Evolutionary conservation across 179 eudicot species (phyloP), one percentile per base, ranked within the genome.

Genomic region (Nepenthes alata): DNA sequence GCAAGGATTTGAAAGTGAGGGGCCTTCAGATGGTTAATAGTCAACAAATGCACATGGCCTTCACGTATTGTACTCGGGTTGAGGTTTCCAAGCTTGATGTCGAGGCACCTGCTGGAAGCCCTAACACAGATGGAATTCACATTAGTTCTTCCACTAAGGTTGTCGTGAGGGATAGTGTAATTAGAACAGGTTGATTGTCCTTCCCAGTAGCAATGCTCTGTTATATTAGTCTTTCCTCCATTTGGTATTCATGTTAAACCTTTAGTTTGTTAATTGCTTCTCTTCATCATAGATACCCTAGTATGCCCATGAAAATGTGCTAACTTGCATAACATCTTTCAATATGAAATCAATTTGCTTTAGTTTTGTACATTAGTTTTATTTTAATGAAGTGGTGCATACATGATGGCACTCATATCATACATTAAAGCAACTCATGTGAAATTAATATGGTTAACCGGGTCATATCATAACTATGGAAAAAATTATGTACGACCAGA

Each of bases 101-200:
- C 53, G 60, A 64, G n/a, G 91, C 96, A 38, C 95, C 96, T 37
- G 71, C 67, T 56, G 71, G 66, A 71, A 93, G 96, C 74, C 98
- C 96, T 55, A 93, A 93, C 71, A 93, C 98, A 0, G 96, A 93
- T 74, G 98, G 95, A 60, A 83, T 93, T 66, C 98, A 89, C 78
- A 83, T 93, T 57, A 93, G 96, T 68, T 73, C 85, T 35, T 86
- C 95, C 53, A 70, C 69, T 64, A 68, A 63, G 49, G 95, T 93
- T 62, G 62, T 77, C 67, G 78, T 93, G 64, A 74, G 63, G 73
- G 51, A 78, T 65, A 78, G 74, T 72, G 47, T 36, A 37, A 74
- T 93, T 39, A 55, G 73, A 74, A 86, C 98, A 73, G 98, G 98
- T 89, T 58, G 48, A 75, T 47, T 67, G 37, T 45, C 54, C 62